Conservation (phyloP, 2,329 filamentous ascomycete species). For the Arthrinium puccinioides region DNA sequence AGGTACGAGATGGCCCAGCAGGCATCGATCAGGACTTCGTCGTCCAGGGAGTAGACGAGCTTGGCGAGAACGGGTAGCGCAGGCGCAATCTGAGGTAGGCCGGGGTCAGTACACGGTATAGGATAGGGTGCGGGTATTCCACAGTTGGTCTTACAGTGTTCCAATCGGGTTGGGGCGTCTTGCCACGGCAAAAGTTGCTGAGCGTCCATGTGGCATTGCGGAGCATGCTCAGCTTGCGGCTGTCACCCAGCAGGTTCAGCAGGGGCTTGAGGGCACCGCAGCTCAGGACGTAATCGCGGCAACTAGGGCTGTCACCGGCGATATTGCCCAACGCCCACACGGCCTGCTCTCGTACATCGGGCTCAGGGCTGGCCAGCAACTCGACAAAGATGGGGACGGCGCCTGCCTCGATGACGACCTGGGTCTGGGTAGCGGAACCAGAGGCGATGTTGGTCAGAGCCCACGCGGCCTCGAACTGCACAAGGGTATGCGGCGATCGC, state of each 20-base stretch:
- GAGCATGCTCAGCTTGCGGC: conserved; percentile 98
- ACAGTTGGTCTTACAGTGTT: conserved; percentile 69
- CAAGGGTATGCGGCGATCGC: conserved; percentile 91
- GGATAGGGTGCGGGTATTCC: too few species aligned
- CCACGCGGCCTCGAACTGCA: conserved; percentile 99
- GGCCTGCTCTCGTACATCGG: conserved; percentile 95
- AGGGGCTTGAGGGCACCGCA: conserved; percentile 88
- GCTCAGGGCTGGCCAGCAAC: conserved; percentile 88
- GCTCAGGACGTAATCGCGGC: conserved; percentile 91
- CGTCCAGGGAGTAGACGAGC: conserved; percentile 95
- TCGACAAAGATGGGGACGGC: conserved; percentile 98
- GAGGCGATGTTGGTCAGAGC: conserved; percentile 98
- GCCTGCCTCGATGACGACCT: conserved; percentile 97
- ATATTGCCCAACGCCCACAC: conserved; percentile 99
- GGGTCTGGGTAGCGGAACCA: conserved; percentile 92
- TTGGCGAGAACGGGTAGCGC: conserved; percentile 93
- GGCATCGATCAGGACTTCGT: conserved; percentile 96
- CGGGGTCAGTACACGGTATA: too few species aligned
- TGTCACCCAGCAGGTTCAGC: conserved; percentile 84
- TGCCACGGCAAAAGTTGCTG: conserved; percentile 99
- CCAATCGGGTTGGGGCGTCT: conserved; percentile 98
- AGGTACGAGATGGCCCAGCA: conserved; percentile 99
- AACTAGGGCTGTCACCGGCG: conserved; percentile 94
- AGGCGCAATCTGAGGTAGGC: conserved; percentile 86
- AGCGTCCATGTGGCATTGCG: conserved; percentile 98